phyloP scores from a whole-genome alignment of 2,329 filamentous ascomycete species.

The Pestalotiopsis sp. region DNA sequence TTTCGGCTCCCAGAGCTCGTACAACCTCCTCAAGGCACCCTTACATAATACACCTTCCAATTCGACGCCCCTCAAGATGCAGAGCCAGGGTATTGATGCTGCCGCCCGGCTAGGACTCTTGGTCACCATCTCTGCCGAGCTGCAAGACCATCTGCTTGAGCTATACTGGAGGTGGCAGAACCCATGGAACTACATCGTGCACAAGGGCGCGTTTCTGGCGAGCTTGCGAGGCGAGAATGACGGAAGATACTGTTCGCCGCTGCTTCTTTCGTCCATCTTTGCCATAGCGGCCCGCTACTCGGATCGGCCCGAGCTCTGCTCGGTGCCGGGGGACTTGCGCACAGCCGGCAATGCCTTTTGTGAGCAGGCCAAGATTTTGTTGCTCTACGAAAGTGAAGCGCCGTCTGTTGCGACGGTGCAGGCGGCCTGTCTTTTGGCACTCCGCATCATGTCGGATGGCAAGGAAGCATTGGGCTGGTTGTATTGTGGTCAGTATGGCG shows the following conservation, averaged over 20 bases:
- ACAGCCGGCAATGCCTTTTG: neutral
- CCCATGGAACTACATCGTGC: neutral
- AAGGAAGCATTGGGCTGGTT: neutral
- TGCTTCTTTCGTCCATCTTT: neutral
- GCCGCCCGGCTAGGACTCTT: neutral
- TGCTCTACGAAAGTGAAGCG: neutral
- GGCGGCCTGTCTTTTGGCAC: neutral
- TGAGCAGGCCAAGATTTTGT: neutral
- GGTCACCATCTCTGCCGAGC: neutral
- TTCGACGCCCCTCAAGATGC: neutral
- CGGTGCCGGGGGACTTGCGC: neutral
- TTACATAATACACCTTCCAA: neutral
- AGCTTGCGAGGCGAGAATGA: neutral
- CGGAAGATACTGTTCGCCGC: neutral
- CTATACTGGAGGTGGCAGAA: neutral
- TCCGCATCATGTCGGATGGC: neutral
- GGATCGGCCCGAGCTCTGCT: neutral
- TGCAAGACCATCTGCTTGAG: neutral
- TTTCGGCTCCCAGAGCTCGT: neutral
- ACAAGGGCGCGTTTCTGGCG: neutral
- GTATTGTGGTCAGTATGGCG: neutral
- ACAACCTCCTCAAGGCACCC: neutral
- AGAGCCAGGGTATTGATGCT: neutral
- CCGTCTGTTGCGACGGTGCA: neutral
- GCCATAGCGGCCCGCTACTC: neutral